A percentile compares a stretch with the other conserved stretches of the same genome.
These are phyloP conservation scores for Penicillium decumbens DNA, from an alignment of 2,329 filamentous ascomycete genomes.

Conservation along the genomic window DNA sequence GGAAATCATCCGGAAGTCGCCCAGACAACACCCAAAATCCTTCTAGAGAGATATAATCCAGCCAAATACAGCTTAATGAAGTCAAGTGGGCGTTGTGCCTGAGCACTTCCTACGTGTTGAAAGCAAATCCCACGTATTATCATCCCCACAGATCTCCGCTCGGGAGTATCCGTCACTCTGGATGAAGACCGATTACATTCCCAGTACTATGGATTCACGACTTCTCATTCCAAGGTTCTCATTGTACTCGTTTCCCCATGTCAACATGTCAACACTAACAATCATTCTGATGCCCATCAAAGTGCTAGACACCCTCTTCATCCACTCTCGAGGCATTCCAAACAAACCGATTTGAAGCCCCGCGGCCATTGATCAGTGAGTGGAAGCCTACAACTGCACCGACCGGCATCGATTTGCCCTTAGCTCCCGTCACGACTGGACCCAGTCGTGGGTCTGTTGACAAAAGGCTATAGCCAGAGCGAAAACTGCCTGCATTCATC, in stretches of 20 bases:
- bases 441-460: slow-evolving; percentile 5
- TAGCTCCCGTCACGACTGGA: slow-evolving; percentile 6
- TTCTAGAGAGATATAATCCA: background rate
- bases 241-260: background rate
- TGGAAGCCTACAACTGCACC: background rate
- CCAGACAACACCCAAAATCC: too few species aligned
- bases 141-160: background rate
- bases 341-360: slow-evolving; percentile 8
- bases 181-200: background rate
- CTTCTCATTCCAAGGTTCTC: background rate
- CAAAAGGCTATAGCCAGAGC: background rate
- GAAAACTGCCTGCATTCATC: slow-evolving; percentile 4
- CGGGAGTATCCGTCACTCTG: background rate
- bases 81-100: background rate
- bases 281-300: background rate
- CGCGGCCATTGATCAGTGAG: background rate
- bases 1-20: too few species aligned
- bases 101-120: background rate
- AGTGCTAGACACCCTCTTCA: background rate
- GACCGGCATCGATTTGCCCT: slow-evolving; percentile 3
- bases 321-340: slow-evolving; percentile 12
- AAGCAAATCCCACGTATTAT: background rate
- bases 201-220: background rate
- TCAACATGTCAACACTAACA: background rate
- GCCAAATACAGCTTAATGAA: background rate